Evolutionary conservation across 768 basidiomycete species (phyloP).

Genomic region (Tulasnella sp.): DNA sequence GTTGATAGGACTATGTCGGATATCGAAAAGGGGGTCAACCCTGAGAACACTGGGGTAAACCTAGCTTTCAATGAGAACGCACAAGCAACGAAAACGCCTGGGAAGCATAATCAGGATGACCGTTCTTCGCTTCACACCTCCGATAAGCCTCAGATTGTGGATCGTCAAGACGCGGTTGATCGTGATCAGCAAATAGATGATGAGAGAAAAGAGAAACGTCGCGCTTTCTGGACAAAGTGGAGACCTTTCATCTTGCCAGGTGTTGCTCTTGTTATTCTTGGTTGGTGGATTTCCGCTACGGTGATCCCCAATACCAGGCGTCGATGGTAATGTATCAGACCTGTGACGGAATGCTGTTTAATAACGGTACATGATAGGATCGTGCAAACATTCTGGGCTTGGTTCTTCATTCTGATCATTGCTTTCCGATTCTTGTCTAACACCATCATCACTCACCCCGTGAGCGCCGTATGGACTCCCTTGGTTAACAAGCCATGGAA

Average conservation of each 20-base stretch:
- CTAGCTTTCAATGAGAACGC: too few species aligned
- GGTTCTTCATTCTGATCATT: slow-evolving; percentile 68
- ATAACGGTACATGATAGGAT: too few species aligned
- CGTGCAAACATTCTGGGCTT: slow-evolving; percentile 68
- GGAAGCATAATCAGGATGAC: too few species aligned
- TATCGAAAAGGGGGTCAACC: too few species aligned
- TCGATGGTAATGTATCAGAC: slow-evolving; percentile 47
- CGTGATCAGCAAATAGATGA: background rate
- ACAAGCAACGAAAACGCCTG: too few species aligned
- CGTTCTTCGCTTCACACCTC: too few species aligned
- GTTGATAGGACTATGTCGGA: too few species aligned
- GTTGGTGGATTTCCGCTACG: slow-evolving; percentile 76
- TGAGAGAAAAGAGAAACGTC: background rate
- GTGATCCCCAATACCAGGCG: slow-evolving; percentile 54
- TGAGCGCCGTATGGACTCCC: slow-evolving; percentile 57
- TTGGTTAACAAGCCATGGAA: slow-evolving; percentile 56
- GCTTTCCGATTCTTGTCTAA: slow-evolving; percentile 77
- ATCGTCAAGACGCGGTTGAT: too few species aligned
- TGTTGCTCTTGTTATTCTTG: slow-evolving; percentile 51
- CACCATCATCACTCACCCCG: slow-evolving; percentile 51
- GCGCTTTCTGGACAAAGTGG: slow-evolving; percentile 8
- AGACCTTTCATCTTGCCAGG: slow-evolving; percentile 34
- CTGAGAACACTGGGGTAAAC: too few species aligned
- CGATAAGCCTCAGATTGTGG: too few species aligned
- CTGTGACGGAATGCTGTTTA: slow-evolving; percentile 3